A percentile compares a stretch with the other conserved stretches of the same genome.
These are phyloP conservation scores for Aspergillus sparsus DNA, from an alignment of 495 filamentous ascomycete genomes.

Conservation along the genomic window DNA sequence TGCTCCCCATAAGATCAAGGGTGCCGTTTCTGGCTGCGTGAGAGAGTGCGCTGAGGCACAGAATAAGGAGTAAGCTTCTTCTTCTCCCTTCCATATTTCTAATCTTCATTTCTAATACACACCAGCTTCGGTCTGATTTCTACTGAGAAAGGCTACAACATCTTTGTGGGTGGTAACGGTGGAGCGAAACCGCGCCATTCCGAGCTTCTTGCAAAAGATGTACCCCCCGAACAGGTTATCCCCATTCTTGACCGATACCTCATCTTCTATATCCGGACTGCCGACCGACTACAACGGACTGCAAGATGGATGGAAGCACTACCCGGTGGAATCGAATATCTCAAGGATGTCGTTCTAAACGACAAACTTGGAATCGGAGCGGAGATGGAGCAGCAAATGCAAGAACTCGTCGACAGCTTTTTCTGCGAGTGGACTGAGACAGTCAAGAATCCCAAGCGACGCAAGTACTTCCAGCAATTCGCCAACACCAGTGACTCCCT, in stretches of 20 bases:
- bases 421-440: constrained; percentile 97
- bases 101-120: constrained; percentile 19
- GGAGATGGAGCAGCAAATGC: constrained; percentile 88
- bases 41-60: constrained; percentile 95
- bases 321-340: constrained; percentile 83
- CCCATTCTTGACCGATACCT: constrained; percentile 90
- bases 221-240: constrained; percentile 80
- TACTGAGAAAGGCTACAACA: constrained; percentile 93
- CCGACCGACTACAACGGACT: constrained; percentile 92
- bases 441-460: constrained; percentile 65
- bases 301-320: constrained; percentile 90
- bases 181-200: constrained; percentile 84
- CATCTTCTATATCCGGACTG: constrained; percentile 95
- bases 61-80: constrained; percentile 75
- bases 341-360: constrained; percentile 79
- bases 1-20: constrained; percentile 91
- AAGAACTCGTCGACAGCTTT: constrained; percentile 80
- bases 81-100: not conserved
- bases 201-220: constrained; percentile 89
- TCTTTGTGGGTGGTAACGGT: constrained; percentile 92
- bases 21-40: constrained; percentile 88
- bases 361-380: constrained; percentile 88
- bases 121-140: constrained; percentile 86
- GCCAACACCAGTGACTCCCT: constrained; percentile 77
- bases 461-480: constrained; percentile 81